These are phyloP conservation scores for Trichomonas tenax DNA, from an alignment of 208 protist species.

Conservation along the genomic window DNA sequence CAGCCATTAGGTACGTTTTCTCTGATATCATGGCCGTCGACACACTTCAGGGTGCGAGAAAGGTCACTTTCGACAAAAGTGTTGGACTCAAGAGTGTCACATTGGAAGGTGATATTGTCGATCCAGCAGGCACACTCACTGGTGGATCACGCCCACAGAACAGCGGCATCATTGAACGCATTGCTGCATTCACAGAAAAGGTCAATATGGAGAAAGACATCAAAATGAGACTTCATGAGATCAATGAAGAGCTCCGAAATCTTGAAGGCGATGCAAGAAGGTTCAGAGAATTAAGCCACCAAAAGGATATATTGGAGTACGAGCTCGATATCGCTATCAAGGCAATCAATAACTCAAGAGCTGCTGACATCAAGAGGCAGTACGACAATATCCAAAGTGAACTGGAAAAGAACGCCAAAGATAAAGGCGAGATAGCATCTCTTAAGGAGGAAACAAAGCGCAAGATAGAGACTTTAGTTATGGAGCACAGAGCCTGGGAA, in stretches of 20 bases:
- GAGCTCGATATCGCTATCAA: neutral
- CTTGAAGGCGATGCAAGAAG: neutral
- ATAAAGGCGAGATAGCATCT: neutral
- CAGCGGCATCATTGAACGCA: neutral
- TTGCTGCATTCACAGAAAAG: neutral
- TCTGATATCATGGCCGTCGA: conserved; percentile 79
- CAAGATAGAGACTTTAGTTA: neutral
- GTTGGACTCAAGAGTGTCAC: conserved; percentile 65
- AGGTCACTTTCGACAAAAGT: conserved; percentile 45
- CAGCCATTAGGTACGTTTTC: conserved; percentile 79
- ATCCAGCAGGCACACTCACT: conserved; percentile 87
- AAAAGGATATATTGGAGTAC: neutral
- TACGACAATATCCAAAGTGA: neutral
- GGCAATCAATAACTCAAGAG: neutral
- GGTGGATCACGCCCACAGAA: conserved; percentile 10
- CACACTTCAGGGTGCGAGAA: conserved; percentile 28
- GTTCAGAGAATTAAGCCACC: neutral
- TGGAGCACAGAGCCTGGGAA: neutral
- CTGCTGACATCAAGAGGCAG: neutral
- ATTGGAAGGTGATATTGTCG: conserved; percentile 86
- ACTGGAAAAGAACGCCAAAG: neutral
- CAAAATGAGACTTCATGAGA: neutral
- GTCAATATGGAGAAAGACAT: neutral
- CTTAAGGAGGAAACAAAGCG: neutral
- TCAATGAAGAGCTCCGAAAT: neutral